Conservation (phyloP, 2,329 filamentous ascomycete species). For the Colletotrichum echinochloae region DNA sequence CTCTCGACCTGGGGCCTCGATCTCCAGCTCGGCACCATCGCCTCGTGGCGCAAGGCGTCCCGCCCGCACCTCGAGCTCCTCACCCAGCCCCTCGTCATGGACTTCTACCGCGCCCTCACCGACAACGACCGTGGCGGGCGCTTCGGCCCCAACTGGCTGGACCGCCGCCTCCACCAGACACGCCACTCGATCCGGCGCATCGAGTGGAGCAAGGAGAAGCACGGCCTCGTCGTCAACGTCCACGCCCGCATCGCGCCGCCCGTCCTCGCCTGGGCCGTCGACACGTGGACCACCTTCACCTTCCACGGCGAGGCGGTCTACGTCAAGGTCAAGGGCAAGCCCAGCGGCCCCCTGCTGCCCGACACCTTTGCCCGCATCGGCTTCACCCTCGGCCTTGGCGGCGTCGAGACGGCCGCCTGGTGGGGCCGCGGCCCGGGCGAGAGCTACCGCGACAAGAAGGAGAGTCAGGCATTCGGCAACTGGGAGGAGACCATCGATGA, state of each 20-base stretch:
- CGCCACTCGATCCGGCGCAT: slow-evolving; percentile 55
- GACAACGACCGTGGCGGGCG: slow-evolving; percentile 71
- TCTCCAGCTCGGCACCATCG: slow-evolving; percentile 55
- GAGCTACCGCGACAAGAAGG: slow-evolving; percentile 75
- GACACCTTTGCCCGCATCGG: slow-evolving; percentile 73
- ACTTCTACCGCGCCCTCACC: slow-evolving; percentile 74
- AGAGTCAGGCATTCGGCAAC: slow-evolving; percentile 68
- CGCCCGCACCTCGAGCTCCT: slow-evolving; percentile 54
- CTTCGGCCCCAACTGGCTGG: slow-evolving; percentile 69
- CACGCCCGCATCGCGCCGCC: slow-evolving; percentile 70
- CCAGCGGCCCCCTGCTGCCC: slow-evolving; percentile 62
- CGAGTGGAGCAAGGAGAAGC: slow-evolving; percentile 48
- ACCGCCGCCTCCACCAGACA: slow-evolving; percentile 59
- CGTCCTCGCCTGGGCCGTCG: slow-evolving; percentile 70
- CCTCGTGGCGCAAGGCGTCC: slow-evolving; percentile 54
- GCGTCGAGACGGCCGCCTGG: slow-evolving; percentile 63
- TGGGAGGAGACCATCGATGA: slow-evolving; percentile 61
- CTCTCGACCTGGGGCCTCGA: slow-evolving; percentile 58
- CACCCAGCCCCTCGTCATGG: slow-evolving; percentile 58
- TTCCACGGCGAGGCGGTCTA: slow-evolving; percentile 62
- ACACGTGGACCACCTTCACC: slow-evolving; percentile 65
- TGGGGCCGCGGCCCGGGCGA: slow-evolving; percentile 76
- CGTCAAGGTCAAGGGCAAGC: slow-evolving; percentile 62
- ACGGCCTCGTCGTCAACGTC: slow-evolving; percentile 57
- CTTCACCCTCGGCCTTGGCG: slow-evolving; percentile 60